Conservation (phyloP, 2,329 filamentous ascomycete species). For the Emydomyces testavorans region DNA sequence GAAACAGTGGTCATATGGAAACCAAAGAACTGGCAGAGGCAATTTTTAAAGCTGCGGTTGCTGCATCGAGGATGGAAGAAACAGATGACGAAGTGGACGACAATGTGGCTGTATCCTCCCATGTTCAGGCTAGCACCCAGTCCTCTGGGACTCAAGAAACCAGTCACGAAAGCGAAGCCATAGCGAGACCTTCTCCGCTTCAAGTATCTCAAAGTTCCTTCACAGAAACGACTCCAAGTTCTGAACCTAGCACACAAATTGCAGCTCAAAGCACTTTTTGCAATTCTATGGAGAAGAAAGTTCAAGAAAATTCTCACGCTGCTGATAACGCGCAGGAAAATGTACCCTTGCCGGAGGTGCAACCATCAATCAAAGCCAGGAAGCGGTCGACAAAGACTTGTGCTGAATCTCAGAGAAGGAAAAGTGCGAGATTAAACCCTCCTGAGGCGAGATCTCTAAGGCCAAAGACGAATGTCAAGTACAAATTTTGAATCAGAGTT, state of each 20-base stretch:
- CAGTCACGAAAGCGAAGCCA: background rate
- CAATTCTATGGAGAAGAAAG: background rate
- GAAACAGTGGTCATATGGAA: background rate
- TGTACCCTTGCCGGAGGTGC: background rate
- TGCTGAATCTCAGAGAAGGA: conserved; percentile 4
- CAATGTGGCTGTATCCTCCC: background rate
- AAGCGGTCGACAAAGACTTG: background rate
- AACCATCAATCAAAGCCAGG: background rate
- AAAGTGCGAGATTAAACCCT: conserved; percentile 8
- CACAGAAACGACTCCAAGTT: background rate
- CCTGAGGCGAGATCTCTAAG: conserved; percentile 2
- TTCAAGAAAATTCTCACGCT: background rate
- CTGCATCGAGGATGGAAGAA: background rate
- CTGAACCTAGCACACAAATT: background rate
- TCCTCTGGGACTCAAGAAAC: background rate
- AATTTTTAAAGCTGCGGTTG: background rate
- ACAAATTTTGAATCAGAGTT: conserved; percentile 2
- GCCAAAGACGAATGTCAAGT: background rate
- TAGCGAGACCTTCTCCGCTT: background rate
- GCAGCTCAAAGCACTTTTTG: background rate
- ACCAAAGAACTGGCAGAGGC: background rate
- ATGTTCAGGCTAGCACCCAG: background rate
- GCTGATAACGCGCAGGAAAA: background rate
- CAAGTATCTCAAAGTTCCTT: background rate
- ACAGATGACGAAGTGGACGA: too few relatives aligned